Evolutionary conservation across 768 basidiomycete species (phyloP).

Genomic region (Tulasnella sp.): DNA sequence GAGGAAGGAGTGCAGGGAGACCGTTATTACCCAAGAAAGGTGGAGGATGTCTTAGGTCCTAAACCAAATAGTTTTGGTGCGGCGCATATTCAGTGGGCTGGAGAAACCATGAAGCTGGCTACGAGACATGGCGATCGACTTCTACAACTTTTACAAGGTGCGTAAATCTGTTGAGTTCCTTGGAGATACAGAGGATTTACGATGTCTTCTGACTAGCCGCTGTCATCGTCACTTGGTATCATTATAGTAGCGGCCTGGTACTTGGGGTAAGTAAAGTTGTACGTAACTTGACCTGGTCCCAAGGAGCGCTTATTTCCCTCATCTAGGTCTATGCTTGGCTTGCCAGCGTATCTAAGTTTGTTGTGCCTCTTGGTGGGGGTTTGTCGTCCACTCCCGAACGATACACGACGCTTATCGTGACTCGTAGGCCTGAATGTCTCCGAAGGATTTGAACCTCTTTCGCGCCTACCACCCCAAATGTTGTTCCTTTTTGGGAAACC

Average conservation of each 20-base stretch:
- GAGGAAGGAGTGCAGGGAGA: background rate
- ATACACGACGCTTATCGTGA: background rate
- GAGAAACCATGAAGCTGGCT: background rate
- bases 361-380: background rate
- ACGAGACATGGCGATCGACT: background rate
- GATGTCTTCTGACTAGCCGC: background rate
- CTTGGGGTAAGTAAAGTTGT: background rate
- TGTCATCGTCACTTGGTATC: conserved; percentile 7
- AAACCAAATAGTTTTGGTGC: background rate
- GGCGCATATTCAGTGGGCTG: background rate
- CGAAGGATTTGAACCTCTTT: conserved; percentile 6
- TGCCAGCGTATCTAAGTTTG: background rate
- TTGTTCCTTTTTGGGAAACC: background rate
- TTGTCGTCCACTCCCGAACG: background rate
- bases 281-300: background rate
- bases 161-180: background rate
- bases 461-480: background rate
- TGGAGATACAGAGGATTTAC: background rate
- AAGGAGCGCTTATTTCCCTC: background rate
- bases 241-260: background rate
- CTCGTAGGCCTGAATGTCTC: conserved; percentile 6
- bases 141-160: conserved; percentile 9
- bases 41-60: background rate
- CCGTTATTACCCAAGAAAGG: background rate
- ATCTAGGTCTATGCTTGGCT: conserved; percentile 9